Conservation (phyloP, 352 stramenopile genomes). For the Phytophthora cryptogea region DNA sequence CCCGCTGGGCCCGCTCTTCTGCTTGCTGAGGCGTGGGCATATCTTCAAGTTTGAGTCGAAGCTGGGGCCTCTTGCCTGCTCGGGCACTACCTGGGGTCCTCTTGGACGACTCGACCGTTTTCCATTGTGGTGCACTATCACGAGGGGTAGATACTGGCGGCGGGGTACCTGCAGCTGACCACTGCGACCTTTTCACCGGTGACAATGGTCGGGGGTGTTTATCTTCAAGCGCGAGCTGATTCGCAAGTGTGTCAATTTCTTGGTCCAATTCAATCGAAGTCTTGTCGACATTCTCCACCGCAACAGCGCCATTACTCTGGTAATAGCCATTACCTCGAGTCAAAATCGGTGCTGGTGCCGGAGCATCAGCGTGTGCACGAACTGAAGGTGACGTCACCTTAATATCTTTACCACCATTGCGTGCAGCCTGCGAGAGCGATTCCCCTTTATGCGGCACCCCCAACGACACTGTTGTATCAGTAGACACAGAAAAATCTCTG, state of each 20-base stretch:
- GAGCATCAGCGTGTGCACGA: constrained; percentile 2
- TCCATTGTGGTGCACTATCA: constrained; percentile 25
- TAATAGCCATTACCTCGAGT: constrained; percentile 13
- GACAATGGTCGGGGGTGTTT: constrained; percentile 32
- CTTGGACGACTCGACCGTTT: constrained; percentile 30
- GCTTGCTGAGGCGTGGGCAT: constrained; percentile 88
- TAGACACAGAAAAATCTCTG: constrained; percentile 29
- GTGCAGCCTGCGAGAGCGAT: constrained; percentile 6
- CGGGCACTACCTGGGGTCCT: constrained; percentile 15
- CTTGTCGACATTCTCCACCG: constrained; percentile 5
- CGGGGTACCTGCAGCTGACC: constrained; percentile 12
- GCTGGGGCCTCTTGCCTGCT: constrained; percentile 55
- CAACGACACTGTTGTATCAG: constrained; percentile 3
- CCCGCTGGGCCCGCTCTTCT: constrained; percentile 76
- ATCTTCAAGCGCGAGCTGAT: constrained; percentile 57
- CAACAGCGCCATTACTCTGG: neutral
- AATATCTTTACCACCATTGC: neutral
- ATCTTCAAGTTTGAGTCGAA: constrained; percentile 84
- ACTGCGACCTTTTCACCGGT: constrained; percentile 10
- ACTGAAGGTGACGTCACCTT: neutral
- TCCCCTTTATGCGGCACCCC: constrained; percentile 9
- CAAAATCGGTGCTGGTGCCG: constrained; percentile 1
- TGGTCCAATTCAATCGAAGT: constrained; percentile 41
- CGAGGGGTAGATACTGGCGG: constrained; percentile 19
- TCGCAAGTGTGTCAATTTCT: constrained; percentile 41